Evolutionary conservation across 805 yeast genomes (phyloP), one percentile per base, ranked within the genome.

Genomic region (Teunomyces stri): DNA sequence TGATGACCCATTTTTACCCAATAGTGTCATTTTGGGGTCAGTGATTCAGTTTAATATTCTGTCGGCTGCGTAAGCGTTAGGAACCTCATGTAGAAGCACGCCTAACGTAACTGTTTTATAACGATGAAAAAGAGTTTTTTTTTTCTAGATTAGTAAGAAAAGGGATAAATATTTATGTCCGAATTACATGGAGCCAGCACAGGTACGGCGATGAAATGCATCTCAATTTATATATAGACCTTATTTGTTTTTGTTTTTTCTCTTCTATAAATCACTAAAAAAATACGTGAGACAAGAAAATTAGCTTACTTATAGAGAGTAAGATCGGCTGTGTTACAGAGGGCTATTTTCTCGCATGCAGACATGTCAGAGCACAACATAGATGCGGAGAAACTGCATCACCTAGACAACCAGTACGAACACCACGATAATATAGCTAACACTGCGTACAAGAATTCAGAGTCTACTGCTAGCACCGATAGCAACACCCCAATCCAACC

Each of bases 301-400:
- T 37, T 22, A 37, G 29, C 40, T 9, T 37, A 37, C 40, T 37
- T 37, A 37, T 37, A 37, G 40, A 37, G 40, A 22, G 40, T n/a
- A 11, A 20, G 40, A 22, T 37, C 18, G 40, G 40, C 40, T 9
- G 40, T 37, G 40, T 37, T 27, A 20, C 40, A 21, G 15, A 12
- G 15, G 29, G 28, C 38, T 18, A 11, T 20, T 16, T 16, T 35
- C 38, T 18, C 38, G 38, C 38, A 20, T 37, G 40, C 40, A 22
- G 27, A 12, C 29, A 37, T 37, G 40, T 37, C 40, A 12, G 40
- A 37, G 12, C 27, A 37, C 29, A 37, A 37, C 28, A 21, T 21
- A 20, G 28, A 37, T 20, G 40, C 40, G 29, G 40, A 37, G 40
- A 20, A 20, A 21, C 15, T 20, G 22, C 38, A 35, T 35, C 38